These are phyloP conservation scores for Dipteronia dyeriana DNA, from an alignment of 345 rosid species.

Conservation along the genomic window DNA sequence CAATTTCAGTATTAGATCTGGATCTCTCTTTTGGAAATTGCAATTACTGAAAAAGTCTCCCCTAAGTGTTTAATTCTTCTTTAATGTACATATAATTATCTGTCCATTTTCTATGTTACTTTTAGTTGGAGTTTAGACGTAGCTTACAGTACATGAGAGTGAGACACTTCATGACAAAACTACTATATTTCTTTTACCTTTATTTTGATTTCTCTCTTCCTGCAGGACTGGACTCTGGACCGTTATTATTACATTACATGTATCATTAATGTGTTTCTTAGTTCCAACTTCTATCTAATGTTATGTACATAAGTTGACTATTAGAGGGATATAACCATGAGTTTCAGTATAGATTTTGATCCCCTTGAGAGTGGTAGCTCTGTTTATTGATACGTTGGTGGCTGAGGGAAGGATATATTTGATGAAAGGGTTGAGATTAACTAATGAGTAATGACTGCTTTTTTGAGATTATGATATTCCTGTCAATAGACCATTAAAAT, in stretches of 20 bases:
- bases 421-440: background rate
- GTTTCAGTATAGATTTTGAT: background rate
- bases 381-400: background rate
- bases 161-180: background rate
- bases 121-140: background rate
- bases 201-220: too few relatives aligned
- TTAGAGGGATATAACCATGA: background rate
- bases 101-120: background rate
- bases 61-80: too few relatives aligned
- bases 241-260: too few relatives aligned
- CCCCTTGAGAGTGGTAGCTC: background rate
- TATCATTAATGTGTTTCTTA: too few relatives aligned
- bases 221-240: too few relatives aligned
- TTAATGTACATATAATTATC: too few relatives aligned
- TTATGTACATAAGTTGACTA: background rate
- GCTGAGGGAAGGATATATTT: background rate
- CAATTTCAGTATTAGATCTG: background rate
- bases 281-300: background rate
- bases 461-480: background rate
- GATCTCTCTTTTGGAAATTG: background rate
- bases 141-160: background rate
- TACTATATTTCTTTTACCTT: background rate
- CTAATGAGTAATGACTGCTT: background rate
- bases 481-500: background rate
- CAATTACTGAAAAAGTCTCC: background rate